Base-by-base conservation (phyloP, 1,284 basidiomycete species). In the Boletus sp. region DNA sequence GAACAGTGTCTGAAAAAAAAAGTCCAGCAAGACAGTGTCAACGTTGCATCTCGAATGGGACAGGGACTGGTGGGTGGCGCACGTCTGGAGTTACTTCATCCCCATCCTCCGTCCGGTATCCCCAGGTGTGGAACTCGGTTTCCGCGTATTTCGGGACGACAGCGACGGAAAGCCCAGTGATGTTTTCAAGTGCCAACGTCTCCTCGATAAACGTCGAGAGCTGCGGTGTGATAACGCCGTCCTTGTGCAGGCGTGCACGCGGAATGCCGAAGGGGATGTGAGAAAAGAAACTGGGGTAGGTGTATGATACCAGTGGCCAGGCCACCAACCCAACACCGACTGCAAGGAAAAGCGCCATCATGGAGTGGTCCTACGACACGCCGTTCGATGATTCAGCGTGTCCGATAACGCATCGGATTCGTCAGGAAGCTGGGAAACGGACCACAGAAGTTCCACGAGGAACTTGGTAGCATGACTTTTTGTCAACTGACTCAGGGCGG, bases 1-100 rank as follows among this genome's bases (percentile, higher is more conserved):
- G 60, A 78, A 77, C 16, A 77, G 53, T 0, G 77, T 79, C 77
- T 80, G 41, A 0, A 47, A 55, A 2, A 48, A 55, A 22, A 9
- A 2, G n/a, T 8, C 20, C 31, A 43, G 31, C 9, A 37, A 46
- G 2, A 44, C 3, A n/a, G 24, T 27, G 20, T 55, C 44, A 47
- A 15, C 3, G 20, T 22, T 36, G 29, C 13, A 39, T n/a, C 15
- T 22, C 11, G 27, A 35, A 36, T 27, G 2, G 31, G 16, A 35
- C 24, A n/a, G 11, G 29, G 3, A 37, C 6, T 11, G 7, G 22
- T 5, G 16, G 35, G 16, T 13, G 22, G 12, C 66, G 36, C 31
- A 69, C 65, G 33, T 69, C 61, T 29, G 59, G 53, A 39, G 63
- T 61, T 37, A 67, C 54, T 39, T 58, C 31, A 11, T 71, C 60